Percentiles rank a stretch among this genome's conserved stretches.
Evolutionary conservation across 768 basidiomycete species (phyloP).

Genomic region (Galerina sulciceps): DNA sequence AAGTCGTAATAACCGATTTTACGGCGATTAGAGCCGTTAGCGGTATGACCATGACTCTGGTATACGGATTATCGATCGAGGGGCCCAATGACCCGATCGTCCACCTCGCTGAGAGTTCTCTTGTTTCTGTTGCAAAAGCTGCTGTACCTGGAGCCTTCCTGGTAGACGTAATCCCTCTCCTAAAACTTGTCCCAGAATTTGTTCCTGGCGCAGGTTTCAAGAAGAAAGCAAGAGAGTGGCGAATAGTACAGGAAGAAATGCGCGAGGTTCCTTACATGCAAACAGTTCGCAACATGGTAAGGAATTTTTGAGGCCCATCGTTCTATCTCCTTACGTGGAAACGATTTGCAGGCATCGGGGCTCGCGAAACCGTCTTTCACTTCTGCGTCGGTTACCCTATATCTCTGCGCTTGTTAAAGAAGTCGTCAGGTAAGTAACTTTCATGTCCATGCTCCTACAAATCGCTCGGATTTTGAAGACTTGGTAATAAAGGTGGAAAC

Average conservation of each 20-base stretch:
- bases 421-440: constrained; percentile 4
- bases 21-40: constrained; percentile 36
- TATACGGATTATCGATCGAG: constrained; percentile 49
- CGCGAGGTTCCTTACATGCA: constrained; percentile 36
- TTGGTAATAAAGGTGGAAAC: neutral
- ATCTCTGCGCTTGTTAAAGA: constrained; percentile 7
- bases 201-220: constrained; percentile 65
- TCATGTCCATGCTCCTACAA: neutral
- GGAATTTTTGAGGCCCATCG: constrained; percentile 16
- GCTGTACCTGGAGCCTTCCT: constrained; percentile 43
- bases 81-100: constrained; percentile 49
- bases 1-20: neutral
- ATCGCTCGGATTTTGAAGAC: neutral
- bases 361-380: constrained; percentile 20
- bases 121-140: constrained; percentile 33
- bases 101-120: constrained; percentile 39
- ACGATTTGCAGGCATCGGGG: constrained; percentile 18
- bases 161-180: constrained; percentile 43
- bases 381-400: constrained; percentile 17
- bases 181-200: constrained; percentile 57
- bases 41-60: constrained; percentile 39
- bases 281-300: constrained; percentile 20
- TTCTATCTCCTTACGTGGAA: neutral
- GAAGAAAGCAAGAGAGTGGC: constrained; percentile 51
- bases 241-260: constrained; percentile 34